Conservation (phyloP, 1,284 basidiomycete species). For the Ganoderma meredithae region DNA sequence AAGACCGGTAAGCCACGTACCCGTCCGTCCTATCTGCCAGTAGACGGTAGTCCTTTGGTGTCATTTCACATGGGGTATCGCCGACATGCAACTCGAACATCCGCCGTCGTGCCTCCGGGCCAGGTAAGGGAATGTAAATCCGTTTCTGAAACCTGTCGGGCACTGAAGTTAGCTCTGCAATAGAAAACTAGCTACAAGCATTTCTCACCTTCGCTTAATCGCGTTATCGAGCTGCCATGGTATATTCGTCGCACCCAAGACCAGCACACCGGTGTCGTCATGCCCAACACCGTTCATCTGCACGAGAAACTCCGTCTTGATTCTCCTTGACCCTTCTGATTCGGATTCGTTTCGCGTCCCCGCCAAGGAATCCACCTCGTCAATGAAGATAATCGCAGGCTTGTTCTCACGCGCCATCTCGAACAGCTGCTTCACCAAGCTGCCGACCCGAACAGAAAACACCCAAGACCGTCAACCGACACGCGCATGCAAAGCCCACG, state of each 20-base stretch:
- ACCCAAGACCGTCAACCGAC: slow-evolving; percentile 11
- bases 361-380: slow-evolving; percentile 97
- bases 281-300: slow-evolving; percentile 99
- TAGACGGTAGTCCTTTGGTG: slow-evolving; percentile 80
- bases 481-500: background rate
- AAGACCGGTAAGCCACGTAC: slow-evolving; percentile 43
- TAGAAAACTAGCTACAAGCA: slow-evolving; percentile 16
- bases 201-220: slow-evolving; percentile 88
- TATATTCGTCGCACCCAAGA: slow-evolving; percentile 98
- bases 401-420: slow-evolving; percentile 96
- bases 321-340: slow-evolving; percentile 93
- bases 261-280: slow-evolving; percentile 96
- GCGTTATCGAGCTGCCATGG: slow-evolving; percentile 98
- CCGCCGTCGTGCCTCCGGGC: slow-evolving; percentile 88
- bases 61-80: slow-evolving; percentile 87
- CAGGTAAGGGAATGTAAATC: slow-evolving; percentile 98
- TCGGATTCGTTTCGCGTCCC: slow-evolving; percentile 96
- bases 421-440: slow-evolving; percentile 96
- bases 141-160: slow-evolving; percentile 88
- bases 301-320: slow-evolving; percentile 98
- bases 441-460: slow-evolving; percentile 41
- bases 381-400: slow-evolving; percentile 98
- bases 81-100: slow-evolving; percentile 99
- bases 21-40: slow-evolving; percentile 92
- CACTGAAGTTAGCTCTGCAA: slow-evolving; percentile 7